Evolutionary conservation across 2,329 filamentous ascomycete species (phyloP), one percentile per base, ranked within the genome.

Genomic region (Bipolaris bicolor): DNA sequence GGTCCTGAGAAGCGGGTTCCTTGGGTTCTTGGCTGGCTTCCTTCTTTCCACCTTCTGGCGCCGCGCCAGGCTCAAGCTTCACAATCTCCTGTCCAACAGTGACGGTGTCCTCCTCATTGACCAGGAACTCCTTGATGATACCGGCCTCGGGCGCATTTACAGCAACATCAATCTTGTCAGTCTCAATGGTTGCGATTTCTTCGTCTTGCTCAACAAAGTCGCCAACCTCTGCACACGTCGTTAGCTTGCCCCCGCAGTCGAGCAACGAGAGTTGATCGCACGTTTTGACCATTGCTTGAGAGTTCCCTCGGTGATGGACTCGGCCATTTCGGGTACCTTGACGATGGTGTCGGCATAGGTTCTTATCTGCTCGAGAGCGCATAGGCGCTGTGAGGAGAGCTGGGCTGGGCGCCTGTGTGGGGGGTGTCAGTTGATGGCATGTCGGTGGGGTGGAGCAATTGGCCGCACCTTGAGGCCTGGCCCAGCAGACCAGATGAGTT

Each of bases 141-240:
- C 95, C 95, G 39, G 94, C 87, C 69, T 94, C 89, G 7, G 95
- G 91, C 15, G 95, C 93, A 78, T 97, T 98, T 73, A 99, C 93
- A 24, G 94, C 89, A 44, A 99, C 92, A 77, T 99, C 95, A 74
- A 98, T 98, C 92, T 99, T 99, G 85, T 99, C 95, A 13, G 95
- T 99, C 81, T 99, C 95, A 73, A 99, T 99, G 48, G 94, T 97
- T 31, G 95, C 95, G 77, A 99, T 94, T 78, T 99, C 95, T 80
- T 98, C 95, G 74, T 99, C 95, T 71, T 89, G 89, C 81, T 96
- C 92, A 50, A 99, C 93, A 70, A 88, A 93, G 77, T 99, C 95
- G 72, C 95, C 95, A 69, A 97, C 83, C 80, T 94, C 84, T 86
- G 64, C 56, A 52, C 52, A 39, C 9, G 26, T 31, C 37, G 49